Evolutionary conservation across 2,329 filamentous ascomycete species (phyloP).

Genomic region (Stachybotrys elegans): DNA sequence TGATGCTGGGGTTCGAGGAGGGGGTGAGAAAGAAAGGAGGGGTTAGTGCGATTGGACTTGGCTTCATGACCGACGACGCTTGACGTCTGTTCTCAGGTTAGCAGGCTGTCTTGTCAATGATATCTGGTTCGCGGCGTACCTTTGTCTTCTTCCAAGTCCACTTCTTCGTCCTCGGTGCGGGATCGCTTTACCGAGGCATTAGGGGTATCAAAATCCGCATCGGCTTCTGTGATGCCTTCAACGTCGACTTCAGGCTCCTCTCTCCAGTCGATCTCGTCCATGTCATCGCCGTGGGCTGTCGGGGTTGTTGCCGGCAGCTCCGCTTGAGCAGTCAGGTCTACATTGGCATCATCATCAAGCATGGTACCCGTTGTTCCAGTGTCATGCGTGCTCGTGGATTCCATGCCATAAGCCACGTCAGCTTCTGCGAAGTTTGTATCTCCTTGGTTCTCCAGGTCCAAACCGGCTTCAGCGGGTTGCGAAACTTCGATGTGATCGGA

Average conservation of each 20-base stretch:
- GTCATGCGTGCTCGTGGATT: constrained; percentile 12
- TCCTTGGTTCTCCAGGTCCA: constrained; percentile 10
- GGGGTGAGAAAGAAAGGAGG: too few species aligned
- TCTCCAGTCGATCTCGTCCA: constrained; percentile 25
- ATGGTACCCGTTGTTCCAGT: constrained; percentile 27
- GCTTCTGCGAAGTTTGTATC: constrained; percentile 11
- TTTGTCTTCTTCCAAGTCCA: constrained; percentile 27
- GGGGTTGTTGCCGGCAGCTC: too few species aligned
- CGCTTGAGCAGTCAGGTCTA: too few species aligned
- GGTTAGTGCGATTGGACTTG: neutral
- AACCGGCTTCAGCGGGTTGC: too few species aligned
- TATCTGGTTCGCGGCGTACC: constrained; percentile 13
- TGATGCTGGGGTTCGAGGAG: too few species aligned
- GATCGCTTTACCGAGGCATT: constrained; percentile 20
- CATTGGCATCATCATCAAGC: constrained; percentile 25
- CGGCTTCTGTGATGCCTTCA: constrained; percentile 10
- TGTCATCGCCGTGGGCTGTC: constrained; percentile 13
- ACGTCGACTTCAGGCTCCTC: constrained; percentile 16
- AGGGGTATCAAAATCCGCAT: constrained; percentile 12
- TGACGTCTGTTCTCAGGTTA: constrained; percentile 37
- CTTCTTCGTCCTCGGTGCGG: constrained; percentile 22
- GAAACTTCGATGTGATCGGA: too few species aligned
- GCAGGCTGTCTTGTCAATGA: constrained; percentile 7
- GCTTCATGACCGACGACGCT: constrained; percentile 42
- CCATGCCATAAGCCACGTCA: constrained; percentile 8